Base-by-base conservation (phyloP, 2,329 filamentous ascomycete species). In the Fusarium brachygibbosum region DNA sequence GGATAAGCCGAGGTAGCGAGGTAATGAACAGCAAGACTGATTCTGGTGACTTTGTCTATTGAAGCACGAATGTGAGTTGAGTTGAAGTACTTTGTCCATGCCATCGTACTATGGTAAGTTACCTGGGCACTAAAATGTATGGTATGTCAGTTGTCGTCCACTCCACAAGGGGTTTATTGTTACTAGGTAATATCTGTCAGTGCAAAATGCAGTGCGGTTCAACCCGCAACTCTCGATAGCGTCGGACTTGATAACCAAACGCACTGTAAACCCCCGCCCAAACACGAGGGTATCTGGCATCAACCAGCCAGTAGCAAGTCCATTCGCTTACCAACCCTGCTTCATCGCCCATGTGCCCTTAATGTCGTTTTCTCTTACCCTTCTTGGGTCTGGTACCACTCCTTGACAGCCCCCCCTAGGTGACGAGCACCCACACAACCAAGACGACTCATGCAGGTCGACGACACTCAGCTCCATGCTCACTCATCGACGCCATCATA, bases 161-260 rank as follows among this genome's bases (percentile, higher is more conserved):
- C 55, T 67, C 70, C 72, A 72, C 68, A 16, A 68, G 42, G 55
- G 50, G 62, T 50, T 48, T 53, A 44, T 63, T 53, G 34, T 34
- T 58, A 56, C 62, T 58, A 45, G 60, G 68, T 71, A 69, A 68
- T 73, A 75, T 76, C 71, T 72, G 70, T 62, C 66, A 42, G 34
- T 52, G 40, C 70, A 32, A 48, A 48, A 75, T 77, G 76, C 76
- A 77, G 63, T 60, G 70, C 76, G 76, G 76, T 77, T 77, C 74
- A 77, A 75, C 75, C 76, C 76, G 76, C 74, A 74, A 73, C 74
- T 76, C 72, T 76, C 70, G 50, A 72, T 75, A 75, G 73, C 74
- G 74, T 69, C 71, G 71, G 69, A 61, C 69, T 61, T 65, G 63
- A 63, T 65, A 69, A 66, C 66, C 70, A 69, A 63, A 71, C 63